Percentiles rank a stretch among this genome's conserved stretches.
Conservation (phyloP, 306 rosid genomes). For the Biancaea sappan region DNA sequence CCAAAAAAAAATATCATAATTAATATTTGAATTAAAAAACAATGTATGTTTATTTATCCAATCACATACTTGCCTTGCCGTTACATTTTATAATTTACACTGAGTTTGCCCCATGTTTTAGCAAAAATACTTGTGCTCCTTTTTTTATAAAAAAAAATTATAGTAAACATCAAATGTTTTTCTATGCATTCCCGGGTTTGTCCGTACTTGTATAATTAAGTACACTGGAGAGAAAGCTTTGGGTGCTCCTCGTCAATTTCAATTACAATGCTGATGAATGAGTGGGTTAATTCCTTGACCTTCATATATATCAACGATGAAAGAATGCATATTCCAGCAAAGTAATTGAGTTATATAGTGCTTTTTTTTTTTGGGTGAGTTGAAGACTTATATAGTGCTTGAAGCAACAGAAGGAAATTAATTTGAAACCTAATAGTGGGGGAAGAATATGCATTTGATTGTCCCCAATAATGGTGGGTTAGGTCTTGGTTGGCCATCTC, state of each 20-base stretch:
- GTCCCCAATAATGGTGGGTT: constrained; percentile 55
- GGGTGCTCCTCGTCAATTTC: constrained; percentile 10
- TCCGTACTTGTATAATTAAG: no score
- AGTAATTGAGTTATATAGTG: no score
- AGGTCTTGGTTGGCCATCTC: constrained; percentile 59
- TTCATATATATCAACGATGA: no score
- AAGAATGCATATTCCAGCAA: constrained; percentile 4
- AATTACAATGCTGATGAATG: constrained; percentile 17
- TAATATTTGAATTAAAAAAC: no score
- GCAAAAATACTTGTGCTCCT: neutral
- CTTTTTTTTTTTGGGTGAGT: no score
- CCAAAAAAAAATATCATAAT: no score
- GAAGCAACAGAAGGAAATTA: constrained; percentile 12
- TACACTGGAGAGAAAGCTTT: neutral
- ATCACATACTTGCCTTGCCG: no score
- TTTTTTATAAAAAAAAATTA: constrained; percentile 3
- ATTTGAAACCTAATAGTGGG: constrained; percentile 19
- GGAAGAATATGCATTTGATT: constrained; percentile 41
- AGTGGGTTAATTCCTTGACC: constrained; percentile 14
- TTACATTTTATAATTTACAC: constrained; percentile 67
- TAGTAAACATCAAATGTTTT: constrained; percentile 22
- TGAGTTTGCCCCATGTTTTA: constrained; percentile 37
- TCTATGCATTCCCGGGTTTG: no score
- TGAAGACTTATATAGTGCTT: constrained; percentile 8
- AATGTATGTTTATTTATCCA: no score